Conservation (phyloP, 2,329 filamentous ascomycete species). For the Chrysoporthe puriensis region DNA sequence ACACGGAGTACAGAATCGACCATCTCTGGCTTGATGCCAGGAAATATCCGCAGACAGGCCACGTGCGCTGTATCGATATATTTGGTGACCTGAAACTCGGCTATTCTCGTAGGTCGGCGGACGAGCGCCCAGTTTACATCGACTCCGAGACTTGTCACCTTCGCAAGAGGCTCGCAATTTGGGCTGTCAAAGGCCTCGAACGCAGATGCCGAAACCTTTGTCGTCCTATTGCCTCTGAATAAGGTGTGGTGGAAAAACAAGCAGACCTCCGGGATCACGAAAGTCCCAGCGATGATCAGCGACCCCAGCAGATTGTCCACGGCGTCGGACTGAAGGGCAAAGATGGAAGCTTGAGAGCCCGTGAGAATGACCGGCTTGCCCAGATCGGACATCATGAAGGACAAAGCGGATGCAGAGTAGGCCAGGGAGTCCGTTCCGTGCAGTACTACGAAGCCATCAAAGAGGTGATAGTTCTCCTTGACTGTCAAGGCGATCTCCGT, state of each 20-base stretch:
- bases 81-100: constrained; percentile 73
- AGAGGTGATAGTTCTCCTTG: constrained; percentile 82
- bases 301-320: constrained; percentile 89
- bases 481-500: constrained; percentile 80
- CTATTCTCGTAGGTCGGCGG: constrained; percentile 72
- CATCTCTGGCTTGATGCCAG: constrained; percentile 92
- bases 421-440: constrained; percentile 90
- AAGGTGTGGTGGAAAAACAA: constrained; percentile 93
- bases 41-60: constrained; percentile 86
- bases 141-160: constrained; percentile 78
- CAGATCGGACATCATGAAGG: constrained; percentile 90
- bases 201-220: constrained; percentile 83
- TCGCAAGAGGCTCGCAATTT: constrained; percentile 81
- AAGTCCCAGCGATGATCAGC: constrained; percentile 87
- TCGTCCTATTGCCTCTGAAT: constrained; percentile 85
- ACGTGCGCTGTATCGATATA: constrained; percentile 86
- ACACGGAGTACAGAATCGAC: constrained; percentile 80
- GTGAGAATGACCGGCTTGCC: constrained; percentile 92
- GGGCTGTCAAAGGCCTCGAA: constrained; percentile 88
- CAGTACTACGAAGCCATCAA: constrained; percentile 88
- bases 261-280: constrained; percentile 90
- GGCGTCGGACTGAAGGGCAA: constrained; percentile 87
- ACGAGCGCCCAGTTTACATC: constrained; percentile 82
- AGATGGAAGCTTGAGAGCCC: constrained; percentile 82
- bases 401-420: constrained; percentile 87